Base-by-base conservation (phyloP, 2,329 filamentous ascomycete species). In the Lachnellula occidentalis region DNA sequence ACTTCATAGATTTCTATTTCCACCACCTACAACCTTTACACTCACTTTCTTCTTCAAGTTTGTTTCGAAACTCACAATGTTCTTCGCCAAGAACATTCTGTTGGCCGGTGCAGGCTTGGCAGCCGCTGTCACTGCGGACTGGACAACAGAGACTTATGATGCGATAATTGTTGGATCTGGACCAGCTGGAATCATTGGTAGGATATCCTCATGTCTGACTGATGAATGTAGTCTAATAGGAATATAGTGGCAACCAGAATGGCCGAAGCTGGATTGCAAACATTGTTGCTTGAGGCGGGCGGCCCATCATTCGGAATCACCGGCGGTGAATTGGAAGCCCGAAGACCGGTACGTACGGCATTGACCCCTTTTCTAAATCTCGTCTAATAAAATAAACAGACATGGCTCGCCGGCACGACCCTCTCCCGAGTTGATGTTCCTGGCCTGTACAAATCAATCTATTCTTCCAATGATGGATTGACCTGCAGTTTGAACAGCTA, bases 351-450 rank as follows among this genome's bases (percentile, higher is more conserved):
- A 52, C 37, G 52, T 54, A 52, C 37, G 52, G 19, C 4, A 2
- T 11, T 11, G 59, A 59, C 12, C 80, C 78, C 78, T 67, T 81
- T 58, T 71, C 74, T 37, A 1, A n/a, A 37, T 5, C 14, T 15
- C 9, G n/a, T 37, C 36, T 37, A 72, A 15, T 71, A 17, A 17
- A 6, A 4, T 11, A 4, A 2, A 7, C 22, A 61, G 61, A 64
- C 59, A 11, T 81, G 78, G 78, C 68, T 81, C 57, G 71, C 74
- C 21, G 79, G 71, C 7, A 76, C 74, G 27, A 65, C 71, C 3
- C 63, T 80, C 11, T 76, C 73, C 56, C 72, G 77, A 31, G 76
- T 79, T 12, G 77, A 80, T 54, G 76, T 79, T 0, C 77, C 77
- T 3, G 77, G 77, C 7, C 65, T 79, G 2, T 76, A 71, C 70